Conservation (phyloP, 208 protist species). For the Trypanosoma platydactyli region DNA sequence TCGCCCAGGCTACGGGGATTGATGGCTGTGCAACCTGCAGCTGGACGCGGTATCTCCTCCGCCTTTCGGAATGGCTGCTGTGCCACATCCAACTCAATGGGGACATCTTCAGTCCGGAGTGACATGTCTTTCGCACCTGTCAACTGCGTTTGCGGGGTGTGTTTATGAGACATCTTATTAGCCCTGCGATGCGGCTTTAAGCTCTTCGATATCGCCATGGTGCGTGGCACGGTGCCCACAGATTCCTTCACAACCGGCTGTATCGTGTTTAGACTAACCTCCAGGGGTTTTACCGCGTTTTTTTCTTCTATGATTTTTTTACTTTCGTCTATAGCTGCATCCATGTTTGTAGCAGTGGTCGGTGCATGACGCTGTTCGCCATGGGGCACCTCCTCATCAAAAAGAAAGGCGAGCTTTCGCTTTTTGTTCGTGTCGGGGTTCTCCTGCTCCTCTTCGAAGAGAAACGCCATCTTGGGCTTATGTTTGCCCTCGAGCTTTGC, state of each 20-base stretch:
- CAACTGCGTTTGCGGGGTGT: not conserved
- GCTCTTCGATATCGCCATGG: slow-evolving; percentile 1
- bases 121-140: not conserved
- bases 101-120: not conserved
- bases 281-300: not conserved
- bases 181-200: slow-evolving; percentile 1
- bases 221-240: not conserved
- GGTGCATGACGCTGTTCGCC: no score
- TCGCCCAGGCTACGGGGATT: not conserved
- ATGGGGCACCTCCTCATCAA: slow-evolving; percentile 5
- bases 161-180: not conserved
- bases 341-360: no score
- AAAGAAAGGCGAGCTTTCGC: slow-evolving; percentile 21
- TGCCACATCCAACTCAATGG: not conserved
- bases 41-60: not conserved
- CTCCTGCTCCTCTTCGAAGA: slow-evolving; percentile 3
- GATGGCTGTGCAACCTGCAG: not conserved
- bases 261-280: not conserved
- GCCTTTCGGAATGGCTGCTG: not conserved
- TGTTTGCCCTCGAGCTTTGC: slow-evolving; percentile 6
- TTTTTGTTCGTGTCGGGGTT: not conserved
- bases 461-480: slow-evolving; percentile 20
- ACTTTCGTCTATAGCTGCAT: no score
- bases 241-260: not conserved
- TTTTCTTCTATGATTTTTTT: slow-evolving; percentile 3